Base-by-base conservation (phyloP, 768 basidiomycete species). In the Floccularia luteovirens region DNA sequence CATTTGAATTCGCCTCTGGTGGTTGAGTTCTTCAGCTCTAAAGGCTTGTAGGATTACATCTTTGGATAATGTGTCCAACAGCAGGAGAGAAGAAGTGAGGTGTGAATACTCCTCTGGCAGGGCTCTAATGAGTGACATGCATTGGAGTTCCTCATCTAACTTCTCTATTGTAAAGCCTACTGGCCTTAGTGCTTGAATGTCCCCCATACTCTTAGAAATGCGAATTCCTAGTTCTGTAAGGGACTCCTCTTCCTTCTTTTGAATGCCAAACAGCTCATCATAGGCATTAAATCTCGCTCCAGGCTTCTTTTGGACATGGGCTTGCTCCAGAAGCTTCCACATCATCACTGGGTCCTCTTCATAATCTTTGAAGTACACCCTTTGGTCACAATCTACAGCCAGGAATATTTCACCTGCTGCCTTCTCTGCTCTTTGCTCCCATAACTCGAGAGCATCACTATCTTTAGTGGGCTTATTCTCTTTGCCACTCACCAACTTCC, bases 291-390 rank as follows among this genome's bases (percentile, higher is more conserved):
- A 56, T 4, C 49, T 20, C 5, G 47, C 44, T 6, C 52, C 46
- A 10, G 52, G 50, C 27, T 48, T 50, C 40, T 56, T 54, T 20
- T 50, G 46, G 11, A 46, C 24, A 38, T 56, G 53, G 13, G 43
- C 46, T 5, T 10, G 31, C 30, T 50, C 45, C 23, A 56, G 27
- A 5, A 41, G 28, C 0, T 30, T 27, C 52, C 48, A 55, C 48
- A 54, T 54, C 30, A 45, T 37, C 19, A 50, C 36, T 10, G 54
- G 54, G 38, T 56, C 42, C 20, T 50, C 47, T 28, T 49, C 45
- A 39, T 42, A 31, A 5, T 41, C 47, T 38, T 38, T 48, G 31
- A 53, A 38, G 30, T 54, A 47, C 1, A 45, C 41, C 40, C 44
- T 48, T 35, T 55, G 49, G 14, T 45, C 41, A 10, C 28, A 11